Evolutionary conservation across 2,329 filamentous ascomycete species (phyloP), one percentile per base, ranked within the genome.

Genomic region (Corynespora cassiicola): DNA sequence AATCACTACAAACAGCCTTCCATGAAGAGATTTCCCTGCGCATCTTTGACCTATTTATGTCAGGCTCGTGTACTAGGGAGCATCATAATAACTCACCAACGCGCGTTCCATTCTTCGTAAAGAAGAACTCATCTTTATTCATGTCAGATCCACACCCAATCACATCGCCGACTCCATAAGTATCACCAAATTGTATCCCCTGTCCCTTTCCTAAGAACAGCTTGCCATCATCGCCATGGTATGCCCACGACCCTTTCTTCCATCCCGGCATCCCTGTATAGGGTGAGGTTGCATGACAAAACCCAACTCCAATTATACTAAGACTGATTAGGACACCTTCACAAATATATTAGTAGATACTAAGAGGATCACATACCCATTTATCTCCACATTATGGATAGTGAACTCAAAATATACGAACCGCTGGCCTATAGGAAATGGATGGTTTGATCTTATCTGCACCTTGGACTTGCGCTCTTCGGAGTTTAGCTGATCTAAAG

Each of bases 31-130:
- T 15, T 36, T 22, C 22, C 22, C n/a, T n/a, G n/a, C n/a, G 21
- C 22, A 26, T 5, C 6, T 36, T 26, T 5, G 15, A n/a, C 10
- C 7, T n/a, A 25, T 5, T 35, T 9, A 36, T 18, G 23, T 10
- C 23, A 19, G 32, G 19, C 4, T 26, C 7, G 7, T 36, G 6
- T 27, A 19, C n/a, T n/a, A n/a, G n/a, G n/a, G n/a, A 11, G n/a
- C 20, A 27, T 10, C 6, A 17, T 12, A 17, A 36, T 18, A 16
- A 27, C 32, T 36, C 8, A 36, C 32, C 32, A 27, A n/a, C n/a
- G 22, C 18, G 22, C 16, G 9, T 31, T 16, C 35, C 35, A 31
- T 38, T 38, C 16, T 38, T 38, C 11, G 35, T 38, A 6, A 38
- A 38, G 27, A 38, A 38, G 9, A 38, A 11, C 12, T 38, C 35